Evolutionary conservation across 768 basidiomycete genomes (phyloP).

Genomic region (Termitomyces sp.): DNA sequence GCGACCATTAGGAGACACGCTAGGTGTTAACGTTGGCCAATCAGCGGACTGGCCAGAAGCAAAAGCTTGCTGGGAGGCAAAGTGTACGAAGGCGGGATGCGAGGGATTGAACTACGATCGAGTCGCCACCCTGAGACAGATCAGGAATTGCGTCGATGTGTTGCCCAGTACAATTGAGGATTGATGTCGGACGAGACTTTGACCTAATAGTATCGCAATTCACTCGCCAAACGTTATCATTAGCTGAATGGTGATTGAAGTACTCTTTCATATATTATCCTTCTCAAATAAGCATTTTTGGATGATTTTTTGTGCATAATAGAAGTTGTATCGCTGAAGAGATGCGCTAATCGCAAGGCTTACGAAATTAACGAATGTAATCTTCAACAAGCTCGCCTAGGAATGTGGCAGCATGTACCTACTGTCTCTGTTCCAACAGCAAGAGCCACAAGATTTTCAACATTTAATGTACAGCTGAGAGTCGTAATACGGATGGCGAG

Average conservation of each 20-base stretch:
- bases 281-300: not conserved
- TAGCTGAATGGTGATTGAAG: not conserved
- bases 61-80: constrained; percentile 57
- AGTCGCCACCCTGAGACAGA: constrained; percentile 49
- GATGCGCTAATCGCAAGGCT: not conserved
- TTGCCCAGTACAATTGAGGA: constrained; percentile 38
- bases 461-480: too few relatives aligned
- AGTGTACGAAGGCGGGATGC: constrained; percentile 47
- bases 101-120: constrained; percentile 56
- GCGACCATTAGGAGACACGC: constrained; percentile 54
- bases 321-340: not conserved
- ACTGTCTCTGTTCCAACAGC: not conserved
- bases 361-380: not conserved
- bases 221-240: not conserved
- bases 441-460: too few relatives aligned
- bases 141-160: constrained; percentile 49
- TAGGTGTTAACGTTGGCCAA: constrained; percentile 32
- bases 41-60: constrained; percentile 55
- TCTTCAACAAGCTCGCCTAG: not conserved
- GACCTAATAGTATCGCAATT: not conserved
- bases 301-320: not conserved
- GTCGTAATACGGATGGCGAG: too few relatives aligned
- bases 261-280: not conserved
- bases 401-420: not conserved
- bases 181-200: constrained; percentile 2